phyloP scores from a whole-genome alignment of 1,139 yeast species.

The Pichiaceae sp. region DNA sequence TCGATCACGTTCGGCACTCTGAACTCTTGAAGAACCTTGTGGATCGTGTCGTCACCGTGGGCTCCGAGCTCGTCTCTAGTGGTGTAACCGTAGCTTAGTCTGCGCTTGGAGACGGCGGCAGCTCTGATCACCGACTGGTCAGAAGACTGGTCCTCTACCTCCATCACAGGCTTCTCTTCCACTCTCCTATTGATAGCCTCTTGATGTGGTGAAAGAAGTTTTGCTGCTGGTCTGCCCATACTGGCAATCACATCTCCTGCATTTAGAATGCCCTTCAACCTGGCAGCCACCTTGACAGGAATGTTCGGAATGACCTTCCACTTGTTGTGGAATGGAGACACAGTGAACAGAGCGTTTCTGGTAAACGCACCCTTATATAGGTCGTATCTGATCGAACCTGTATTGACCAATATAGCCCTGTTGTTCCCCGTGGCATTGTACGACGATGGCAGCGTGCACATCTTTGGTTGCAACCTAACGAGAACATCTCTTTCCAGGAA shows the following conservation, averaged over 20 bases:
- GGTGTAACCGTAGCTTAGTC: constrained; percentile 51
- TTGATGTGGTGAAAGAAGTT: constrained; percentile 19
- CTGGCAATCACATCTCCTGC: constrained; percentile 36
- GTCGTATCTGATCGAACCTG: constrained; percentile 88
- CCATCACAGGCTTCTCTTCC: not conserved
- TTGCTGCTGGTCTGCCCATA: constrained; percentile 1
- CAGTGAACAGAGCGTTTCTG: constrained; percentile 68
- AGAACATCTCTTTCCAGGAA: constrained; percentile 54
- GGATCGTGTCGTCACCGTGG: constrained; percentile 86
- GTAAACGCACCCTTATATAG: constrained; percentile 82
- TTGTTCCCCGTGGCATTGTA: constrained; percentile 23
- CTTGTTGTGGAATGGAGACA: constrained; percentile 76
- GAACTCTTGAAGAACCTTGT: constrained; percentile 49
- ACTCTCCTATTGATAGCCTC: constrained; percentile 6
- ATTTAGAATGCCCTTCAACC: constrained; percentile 43
- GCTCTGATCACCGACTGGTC: too few species aligned
- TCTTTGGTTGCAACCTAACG: constrained; percentile 39
- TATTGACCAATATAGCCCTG: constrained; percentile 64
- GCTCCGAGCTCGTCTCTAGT: constrained; percentile 78
- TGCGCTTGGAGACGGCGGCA: too few species aligned
- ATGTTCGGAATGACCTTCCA: constrained; percentile 57
- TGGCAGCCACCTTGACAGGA: constrained; percentile 41
- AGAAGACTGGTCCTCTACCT: not conserved
- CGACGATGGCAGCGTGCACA: constrained; percentile 14
- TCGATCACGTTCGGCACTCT: constrained; percentile 74